Conservation (phyloP, 306 rosid species). For the Dalbergia oliveri region DNA sequence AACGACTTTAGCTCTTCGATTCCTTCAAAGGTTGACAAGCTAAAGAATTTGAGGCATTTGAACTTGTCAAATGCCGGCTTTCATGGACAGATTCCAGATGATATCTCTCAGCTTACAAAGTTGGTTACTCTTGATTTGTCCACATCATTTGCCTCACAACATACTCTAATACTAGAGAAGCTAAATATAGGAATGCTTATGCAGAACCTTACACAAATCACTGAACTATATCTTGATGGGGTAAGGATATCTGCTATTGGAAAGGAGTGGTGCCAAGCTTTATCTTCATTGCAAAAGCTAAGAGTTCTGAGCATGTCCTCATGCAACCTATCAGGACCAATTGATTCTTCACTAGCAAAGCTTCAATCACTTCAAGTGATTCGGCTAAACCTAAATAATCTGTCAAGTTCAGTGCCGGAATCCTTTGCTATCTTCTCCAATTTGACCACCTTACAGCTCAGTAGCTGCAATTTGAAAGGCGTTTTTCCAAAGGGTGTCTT, state of each 20-base stretch:
- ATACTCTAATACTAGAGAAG: conserved; percentile 12
- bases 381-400: conserved; percentile 10
- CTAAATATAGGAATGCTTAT: conserved; percentile 38
- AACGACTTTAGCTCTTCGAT: conserved; percentile 25
- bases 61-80: conserved; percentile 54
- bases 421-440: conserved; percentile 41
- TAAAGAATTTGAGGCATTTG: conserved; percentile 45
- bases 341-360: conserved; percentile 46
- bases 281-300: conserved; percentile 30
- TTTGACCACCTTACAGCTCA: conserved; percentile 29
- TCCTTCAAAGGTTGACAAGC: conserved; percentile 26
- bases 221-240: conserved; percentile 59
- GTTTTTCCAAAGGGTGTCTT: conserved; percentile 47
- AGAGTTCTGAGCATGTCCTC: conserved; percentile 51
- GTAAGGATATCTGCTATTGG: conserved; percentile 44
- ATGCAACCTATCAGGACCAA: conserved; percentile 53
- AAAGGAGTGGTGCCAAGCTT: conserved; percentile 53
- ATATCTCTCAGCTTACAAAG: conserved; percentile 46
- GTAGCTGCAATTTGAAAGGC: conserved; percentile 30
- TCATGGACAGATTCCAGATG: conserved; percentile 46
- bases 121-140: conserved; percentile 55
- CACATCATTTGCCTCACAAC: background rate
- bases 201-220: conserved; percentile 48
- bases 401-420: conserved; percentile 42
- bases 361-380: background rate